Conservation (phyloP, 164 flowering plant genomes). For the Saururus chinensis region DNA sequence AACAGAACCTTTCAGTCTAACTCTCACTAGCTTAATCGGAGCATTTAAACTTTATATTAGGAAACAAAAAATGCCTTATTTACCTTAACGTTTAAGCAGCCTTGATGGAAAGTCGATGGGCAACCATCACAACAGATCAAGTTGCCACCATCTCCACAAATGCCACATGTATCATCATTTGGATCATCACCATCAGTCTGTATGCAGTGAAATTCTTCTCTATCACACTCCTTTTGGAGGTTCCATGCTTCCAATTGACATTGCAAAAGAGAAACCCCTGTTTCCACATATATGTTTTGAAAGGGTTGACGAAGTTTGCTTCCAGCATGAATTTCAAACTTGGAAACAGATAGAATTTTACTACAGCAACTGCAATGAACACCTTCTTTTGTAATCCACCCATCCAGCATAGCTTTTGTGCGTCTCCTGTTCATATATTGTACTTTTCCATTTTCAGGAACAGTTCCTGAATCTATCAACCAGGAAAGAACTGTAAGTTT, state of each 20-base stretch:
- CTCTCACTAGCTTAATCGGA: neutral
- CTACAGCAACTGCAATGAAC: conserved; percentile 94
- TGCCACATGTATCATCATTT: conserved; percentile 97
- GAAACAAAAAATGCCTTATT: neutral
- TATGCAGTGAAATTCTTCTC: conserved; percentile 38
- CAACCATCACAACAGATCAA: conserved; percentile 98
- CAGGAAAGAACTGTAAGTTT: conserved; percentile 80
- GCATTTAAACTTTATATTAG: neutral
- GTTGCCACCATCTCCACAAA: conserved; percentile 98
- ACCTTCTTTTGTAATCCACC: conserved; percentile 88
- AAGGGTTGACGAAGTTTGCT: conserved; percentile 79
- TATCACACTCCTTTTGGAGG: conserved; percentile 41
- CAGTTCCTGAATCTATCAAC: conserved; percentile 75
- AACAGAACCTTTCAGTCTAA: neutral
- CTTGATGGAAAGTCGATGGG: conserved; percentile 91
- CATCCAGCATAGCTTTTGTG: conserved; percentile 59
- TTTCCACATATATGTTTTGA: conserved; percentile 56
- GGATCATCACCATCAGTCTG: conserved; percentile 72
- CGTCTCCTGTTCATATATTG: conserved; percentile 72
- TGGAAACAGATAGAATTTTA: conserved; percentile 72
- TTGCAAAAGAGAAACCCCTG: conserved; percentile 72
- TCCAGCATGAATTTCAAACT: conserved; percentile 96
- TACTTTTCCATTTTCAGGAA: conserved; percentile 61
- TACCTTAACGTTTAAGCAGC: conserved; percentile 84
- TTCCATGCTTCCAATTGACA: conserved; percentile 93